Conservation (phyloP, 495 filamentous ascomycete genomes). For the Neurospora sp. region DNA sequence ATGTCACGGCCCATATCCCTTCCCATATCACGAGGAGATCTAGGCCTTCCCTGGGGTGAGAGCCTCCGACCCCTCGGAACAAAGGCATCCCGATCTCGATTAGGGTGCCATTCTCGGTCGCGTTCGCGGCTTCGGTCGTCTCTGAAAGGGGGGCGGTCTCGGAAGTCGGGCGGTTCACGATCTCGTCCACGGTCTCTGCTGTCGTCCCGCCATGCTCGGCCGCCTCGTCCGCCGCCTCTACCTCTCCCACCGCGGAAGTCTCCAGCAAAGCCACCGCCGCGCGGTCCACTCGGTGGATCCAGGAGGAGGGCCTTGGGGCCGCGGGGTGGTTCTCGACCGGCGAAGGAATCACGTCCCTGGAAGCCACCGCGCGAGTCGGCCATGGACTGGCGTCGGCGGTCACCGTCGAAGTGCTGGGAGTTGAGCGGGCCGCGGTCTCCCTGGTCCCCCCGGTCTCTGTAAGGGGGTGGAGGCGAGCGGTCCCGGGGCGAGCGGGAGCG, state of each 20-base stretch:
- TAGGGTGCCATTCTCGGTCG: constrained; percentile 29
- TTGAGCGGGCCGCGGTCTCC: constrained; percentile 14
- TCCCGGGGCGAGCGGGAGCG: constrained; percentile 47
- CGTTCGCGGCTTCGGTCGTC: constrained; percentile 37
- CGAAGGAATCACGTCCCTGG: constrained; percentile 24
- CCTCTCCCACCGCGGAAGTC: constrained; percentile 37
- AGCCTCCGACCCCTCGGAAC: constrained; percentile 29
- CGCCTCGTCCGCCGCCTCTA: constrained; percentile 25
- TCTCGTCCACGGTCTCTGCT: constrained; percentile 52
- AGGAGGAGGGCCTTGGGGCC: constrained; percentile 57
- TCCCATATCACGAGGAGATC: constrained; percentile 34
- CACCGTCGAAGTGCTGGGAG: constrained; percentile 38
- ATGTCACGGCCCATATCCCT: constrained; percentile 9
- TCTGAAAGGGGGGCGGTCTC: constrained; percentile 36
- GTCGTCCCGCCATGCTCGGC: constrained; percentile 45
- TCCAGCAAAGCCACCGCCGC: constrained; percentile 37
- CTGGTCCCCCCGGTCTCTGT: constrained; percentile 43
- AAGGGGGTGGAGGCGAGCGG: constrained; percentile 39
- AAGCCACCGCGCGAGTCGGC: constrained; percentile 34
- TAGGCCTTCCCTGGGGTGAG: constrained; percentile 35
- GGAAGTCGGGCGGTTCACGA: constrained; percentile 41
- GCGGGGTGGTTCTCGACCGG: constrained; percentile 47
- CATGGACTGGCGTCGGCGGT: constrained; percentile 37
- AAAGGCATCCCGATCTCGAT: constrained; percentile 31
- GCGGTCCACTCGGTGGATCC: constrained; percentile 51